Conservation (phyloP, 345 rosid genomes). For the Citrus sinensis region DNA sequence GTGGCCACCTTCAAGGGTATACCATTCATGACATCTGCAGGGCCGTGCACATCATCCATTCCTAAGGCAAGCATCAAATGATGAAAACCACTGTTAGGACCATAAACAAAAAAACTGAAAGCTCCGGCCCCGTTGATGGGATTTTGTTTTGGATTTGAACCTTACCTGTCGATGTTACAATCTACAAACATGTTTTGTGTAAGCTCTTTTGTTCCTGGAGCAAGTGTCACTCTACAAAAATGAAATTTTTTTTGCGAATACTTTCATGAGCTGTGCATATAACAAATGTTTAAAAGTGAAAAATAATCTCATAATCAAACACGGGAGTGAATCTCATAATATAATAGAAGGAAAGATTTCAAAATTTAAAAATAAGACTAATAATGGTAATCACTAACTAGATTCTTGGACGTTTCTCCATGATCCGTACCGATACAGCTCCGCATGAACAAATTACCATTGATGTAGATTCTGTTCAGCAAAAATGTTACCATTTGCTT, state of each 20-base stretch:
- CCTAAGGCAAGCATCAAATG: slow-evolving; percentile 78
- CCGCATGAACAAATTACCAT: background rate
- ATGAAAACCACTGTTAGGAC: slow-evolving; percentile 2
- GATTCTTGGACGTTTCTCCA: background rate
- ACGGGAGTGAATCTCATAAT: background rate
- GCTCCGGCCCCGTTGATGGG: background rate
- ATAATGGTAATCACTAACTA: background rate
- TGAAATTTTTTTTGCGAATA: too few relatives aligned
- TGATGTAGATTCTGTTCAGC: background rate
- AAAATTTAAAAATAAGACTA: background rate
- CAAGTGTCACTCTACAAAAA: too few relatives aligned
- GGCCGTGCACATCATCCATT: slow-evolving; percentile 76
- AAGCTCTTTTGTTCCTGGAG: background rate
- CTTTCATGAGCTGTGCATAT: too few relatives aligned
- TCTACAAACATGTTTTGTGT: background rate
- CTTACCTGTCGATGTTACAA: background rate
- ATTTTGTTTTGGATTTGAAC: slow-evolving; percentile 6
- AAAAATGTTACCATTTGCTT: background rate
- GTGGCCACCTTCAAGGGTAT: slow-evolving; percentile 90
- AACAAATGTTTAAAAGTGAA: too few relatives aligned
- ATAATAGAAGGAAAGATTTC: background rate
- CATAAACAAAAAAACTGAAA: background rate
- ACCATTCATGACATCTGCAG: slow-evolving; percentile 90
- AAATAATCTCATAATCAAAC: background rate
- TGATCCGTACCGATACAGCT: background rate